Percentiles rank a stretch among this genome's conserved stretches.
Evolutionary conservation across 805 yeast species (phyloP).

Genomic region (Candida nemodendra): DNA sequence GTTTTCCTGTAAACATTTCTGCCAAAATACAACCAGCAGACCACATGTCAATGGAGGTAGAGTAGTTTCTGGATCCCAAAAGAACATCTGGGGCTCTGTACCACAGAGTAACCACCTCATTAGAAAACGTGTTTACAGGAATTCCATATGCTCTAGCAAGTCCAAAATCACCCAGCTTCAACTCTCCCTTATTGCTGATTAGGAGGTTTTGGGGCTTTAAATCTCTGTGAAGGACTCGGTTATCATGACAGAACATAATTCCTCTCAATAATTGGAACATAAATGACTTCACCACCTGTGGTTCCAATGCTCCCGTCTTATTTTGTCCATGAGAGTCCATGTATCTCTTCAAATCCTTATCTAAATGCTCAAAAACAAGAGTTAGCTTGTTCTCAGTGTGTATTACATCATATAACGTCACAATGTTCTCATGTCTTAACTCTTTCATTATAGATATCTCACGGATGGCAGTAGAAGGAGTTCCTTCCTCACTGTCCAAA

Average conservation of each 20-base stretch:
- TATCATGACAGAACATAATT: slow-evolving; percentile 82
- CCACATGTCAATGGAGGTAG: slow-evolving; percentile 98
- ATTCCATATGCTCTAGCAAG: slow-evolving; percentile 97
- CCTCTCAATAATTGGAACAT: slow-evolving; percentile 94
- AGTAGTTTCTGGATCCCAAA: slow-evolving; percentile 90
- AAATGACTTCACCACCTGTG: slow-evolving; percentile 76
- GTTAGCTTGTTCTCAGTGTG: slow-evolving; percentile 96
- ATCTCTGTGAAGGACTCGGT: slow-evolving; percentile 79
- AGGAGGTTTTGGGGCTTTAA: slow-evolving; percentile 93
- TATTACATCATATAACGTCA: slow-evolving; percentile 89
- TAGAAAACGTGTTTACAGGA: slow-evolving; percentile 94
- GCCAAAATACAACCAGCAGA: slow-evolving; percentile 98
- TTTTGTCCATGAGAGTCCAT: slow-evolving; percentile 80
- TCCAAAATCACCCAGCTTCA: slow-evolving; percentile 95
- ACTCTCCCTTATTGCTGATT: slow-evolving; percentile 84
- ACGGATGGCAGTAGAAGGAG: slow-evolving; percentile 96
- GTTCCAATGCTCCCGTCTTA: slow-evolving; percentile 65
- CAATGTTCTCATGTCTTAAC: slow-evolving; percentile 88
- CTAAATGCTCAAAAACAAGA: slow-evolving; percentile 89
- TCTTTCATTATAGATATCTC: slow-evolving; percentile 96
- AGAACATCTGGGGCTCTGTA: slow-evolving; percentile 97
- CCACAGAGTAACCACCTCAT: slow-evolving; percentile 98
- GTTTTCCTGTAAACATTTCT: slow-evolving; percentile 98
- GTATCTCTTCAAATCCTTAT: slow-evolving; percentile 87
- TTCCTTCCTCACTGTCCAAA: slow-evolving; percentile 95